Evolutionary conservation across 306 rosid genomes (phyloP).

Genomic region (Vicia sativa): DNA sequence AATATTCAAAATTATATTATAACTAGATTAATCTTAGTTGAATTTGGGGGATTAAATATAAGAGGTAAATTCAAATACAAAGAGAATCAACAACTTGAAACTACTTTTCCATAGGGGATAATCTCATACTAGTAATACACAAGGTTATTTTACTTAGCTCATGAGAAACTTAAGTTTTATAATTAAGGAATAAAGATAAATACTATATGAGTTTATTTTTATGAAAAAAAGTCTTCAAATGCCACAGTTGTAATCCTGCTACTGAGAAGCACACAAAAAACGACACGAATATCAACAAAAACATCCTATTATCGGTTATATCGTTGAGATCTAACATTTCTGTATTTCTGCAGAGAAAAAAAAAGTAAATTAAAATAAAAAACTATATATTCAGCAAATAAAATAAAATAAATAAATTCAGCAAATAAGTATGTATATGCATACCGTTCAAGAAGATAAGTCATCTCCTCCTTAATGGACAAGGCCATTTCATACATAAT

Average conservation of each 20-base stretch:
- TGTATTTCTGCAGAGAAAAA: constrained; percentile 47
- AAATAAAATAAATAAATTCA: too few relatives aligned
- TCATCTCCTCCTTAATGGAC: constrained; percentile 69
- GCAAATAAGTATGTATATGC: background rate
- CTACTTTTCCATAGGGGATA: background rate
- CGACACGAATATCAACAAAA: constrained; percentile 53
- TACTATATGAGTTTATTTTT: constrained; percentile 69
- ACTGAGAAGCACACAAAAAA: constrained; percentile 60
- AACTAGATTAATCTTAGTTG: background rate
- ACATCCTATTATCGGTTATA: constrained; percentile 53
- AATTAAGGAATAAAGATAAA: background rate
- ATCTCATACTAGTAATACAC: background rate
- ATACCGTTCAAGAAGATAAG: constrained; percentile 63
- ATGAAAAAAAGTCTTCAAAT: constrained; percentile 68
- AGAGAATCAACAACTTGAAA: background rate
- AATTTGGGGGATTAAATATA: background rate
- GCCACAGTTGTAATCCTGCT: constrained; percentile 71
- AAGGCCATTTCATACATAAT: constrained; percentile 47
- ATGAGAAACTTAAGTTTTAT: background rate
- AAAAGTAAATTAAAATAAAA: background rate
- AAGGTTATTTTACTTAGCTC: background rate
- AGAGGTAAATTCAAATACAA: background rate
- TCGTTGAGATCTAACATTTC: constrained; percentile 57
- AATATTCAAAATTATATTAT: too few relatives aligned
- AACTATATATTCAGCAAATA: background rate